Percentiles rank a stretch among this genome's conserved stretches.
Conservation (phyloP, 2,329 filamentous ascomycete species). For the Cordyceps tenuipes region DNA sequence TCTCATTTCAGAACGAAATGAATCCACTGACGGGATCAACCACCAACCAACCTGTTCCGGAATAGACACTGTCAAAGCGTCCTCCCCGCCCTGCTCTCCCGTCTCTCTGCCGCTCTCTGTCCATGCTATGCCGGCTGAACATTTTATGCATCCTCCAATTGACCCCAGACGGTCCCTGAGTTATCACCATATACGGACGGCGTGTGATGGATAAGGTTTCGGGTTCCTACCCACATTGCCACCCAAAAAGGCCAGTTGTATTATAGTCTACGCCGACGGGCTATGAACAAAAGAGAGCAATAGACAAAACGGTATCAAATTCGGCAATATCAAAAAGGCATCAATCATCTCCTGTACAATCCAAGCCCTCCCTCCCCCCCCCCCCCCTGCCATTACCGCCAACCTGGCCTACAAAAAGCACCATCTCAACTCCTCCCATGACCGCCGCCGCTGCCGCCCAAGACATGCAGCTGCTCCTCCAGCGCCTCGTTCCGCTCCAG, state of each 20-base stretch:
- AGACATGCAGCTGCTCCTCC: neutral
- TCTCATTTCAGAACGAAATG: neutral
- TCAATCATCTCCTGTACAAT: neutral
- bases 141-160: too few relatives aligned
- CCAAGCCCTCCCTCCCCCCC: too few relatives aligned
- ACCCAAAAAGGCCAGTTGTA: too few relatives aligned
- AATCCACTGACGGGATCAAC: neutral
- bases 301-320: neutral
- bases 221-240: neutral
- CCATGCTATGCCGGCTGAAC: too few relatives aligned
- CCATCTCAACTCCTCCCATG: neutral
- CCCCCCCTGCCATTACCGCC: too few relatives aligned
- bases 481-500: constrained; percentile 4
- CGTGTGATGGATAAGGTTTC: neutral
- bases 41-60: neutral
- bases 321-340: neutral
- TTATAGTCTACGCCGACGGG: neutral
- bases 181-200: neutral
- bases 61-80: neutral
- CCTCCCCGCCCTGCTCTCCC: neutral
- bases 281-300: too few relatives aligned
- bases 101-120: too few relatives aligned
- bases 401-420: too few relatives aligned
- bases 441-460: neutral
- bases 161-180: neutral